Conservation (phyloP, 1,139 yeast genomes). For the Kazachstania sp. region DNA sequence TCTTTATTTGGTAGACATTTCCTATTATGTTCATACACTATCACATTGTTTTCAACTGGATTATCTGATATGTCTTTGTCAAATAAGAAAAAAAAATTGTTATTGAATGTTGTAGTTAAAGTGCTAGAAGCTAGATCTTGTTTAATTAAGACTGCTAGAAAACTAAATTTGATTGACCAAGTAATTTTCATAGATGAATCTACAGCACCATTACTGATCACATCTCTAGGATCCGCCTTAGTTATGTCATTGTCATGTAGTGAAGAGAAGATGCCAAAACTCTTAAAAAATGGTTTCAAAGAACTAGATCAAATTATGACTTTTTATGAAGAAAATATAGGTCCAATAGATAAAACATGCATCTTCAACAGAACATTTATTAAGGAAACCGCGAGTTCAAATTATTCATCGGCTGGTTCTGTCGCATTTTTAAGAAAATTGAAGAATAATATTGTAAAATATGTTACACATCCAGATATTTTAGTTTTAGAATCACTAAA, state of each 20-base stretch:
- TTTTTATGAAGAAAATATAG: slow-evolving; percentile 17
- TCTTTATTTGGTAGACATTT: slow-evolving; percentile 15
- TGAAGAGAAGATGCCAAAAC: slow-evolving; percentile 16
- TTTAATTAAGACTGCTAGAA: slow-evolving; percentile 13
- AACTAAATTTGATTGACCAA: slow-evolving; percentile 7
- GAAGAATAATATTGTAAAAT: slow-evolving; percentile 45
- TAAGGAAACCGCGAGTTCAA: slow-evolving; percentile 45
- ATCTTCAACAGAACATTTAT: slow-evolving; percentile 42
- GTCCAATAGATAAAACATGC: slow-evolving; percentile 14
- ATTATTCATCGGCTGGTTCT: slow-evolving; percentile 62
- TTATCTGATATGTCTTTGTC: slow-evolving; percentile 22
- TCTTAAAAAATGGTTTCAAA: slow-evolving; percentile 14
- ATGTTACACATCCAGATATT: slow-evolving; percentile 47
- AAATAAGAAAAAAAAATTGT: slow-evolving; percentile 20
- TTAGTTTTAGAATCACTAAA: slow-evolving; percentile 58
- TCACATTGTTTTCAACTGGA: slow-evolving; percentile 25
- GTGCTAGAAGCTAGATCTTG: slow-evolving; percentile 19
- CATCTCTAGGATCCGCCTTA: slow-evolving; percentile 26
- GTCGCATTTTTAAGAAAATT: slow-evolving; percentile 70
- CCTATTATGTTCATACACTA: slow-evolving; percentile 20
- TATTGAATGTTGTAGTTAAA: slow-evolving; percentile 21
- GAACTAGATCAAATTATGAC: slow-evolving; percentile 15
- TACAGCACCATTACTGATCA: slow-evolving; percentile 19
- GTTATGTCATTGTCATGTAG: slow-evolving; percentile 23
- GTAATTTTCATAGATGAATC: slow-evolving; percentile 15